phyloP scores from a whole-genome alignment of 805 yeast species.

The Nakazawaea ishiwadae region DNA sequence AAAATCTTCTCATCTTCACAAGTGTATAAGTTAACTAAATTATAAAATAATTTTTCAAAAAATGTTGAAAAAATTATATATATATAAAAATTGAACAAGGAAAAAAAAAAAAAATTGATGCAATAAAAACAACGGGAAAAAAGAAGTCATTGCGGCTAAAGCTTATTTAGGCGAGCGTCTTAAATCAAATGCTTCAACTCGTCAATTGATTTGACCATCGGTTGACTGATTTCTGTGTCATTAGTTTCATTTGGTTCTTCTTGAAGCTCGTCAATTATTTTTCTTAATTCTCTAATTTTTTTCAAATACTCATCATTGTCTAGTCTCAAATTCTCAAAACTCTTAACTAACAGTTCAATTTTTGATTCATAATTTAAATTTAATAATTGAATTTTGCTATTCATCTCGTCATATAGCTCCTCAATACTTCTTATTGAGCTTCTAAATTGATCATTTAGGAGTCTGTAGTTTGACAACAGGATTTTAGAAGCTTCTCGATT shows the following conservation, averaged over 20 bases:
- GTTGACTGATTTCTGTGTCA: conserved; percentile 1
- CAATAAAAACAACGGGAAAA: background rate
- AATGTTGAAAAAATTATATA: background rate
- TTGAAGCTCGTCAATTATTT: background rate
- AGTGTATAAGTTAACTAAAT: background rate
- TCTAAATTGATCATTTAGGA: background rate
- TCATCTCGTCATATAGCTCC: background rate
- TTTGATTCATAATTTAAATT: background rate
- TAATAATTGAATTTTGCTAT: background rate
- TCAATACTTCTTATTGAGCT: background rate
- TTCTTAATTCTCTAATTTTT: background rate
- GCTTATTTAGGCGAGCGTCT: background rate
- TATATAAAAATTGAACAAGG: background rate
- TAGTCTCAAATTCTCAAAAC: conserved; percentile 3
- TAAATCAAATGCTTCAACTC: conserved; percentile 1
- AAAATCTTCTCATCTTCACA: background rate
- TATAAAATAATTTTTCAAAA: background rate
- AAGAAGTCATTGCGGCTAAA: background rate
- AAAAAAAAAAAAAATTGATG: background rate
- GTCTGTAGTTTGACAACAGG: background rate
- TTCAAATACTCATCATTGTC: background rate
- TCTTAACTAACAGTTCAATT: background rate
- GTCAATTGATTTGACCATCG: conserved; percentile 2
- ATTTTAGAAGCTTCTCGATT: background rate
- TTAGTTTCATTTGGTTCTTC: background rate